These are phyloP conservation scores for Scheffersomyces insectosa DNA, from an alignment of 1,139 yeast genomes.

Conservation along the genomic window DNA sequence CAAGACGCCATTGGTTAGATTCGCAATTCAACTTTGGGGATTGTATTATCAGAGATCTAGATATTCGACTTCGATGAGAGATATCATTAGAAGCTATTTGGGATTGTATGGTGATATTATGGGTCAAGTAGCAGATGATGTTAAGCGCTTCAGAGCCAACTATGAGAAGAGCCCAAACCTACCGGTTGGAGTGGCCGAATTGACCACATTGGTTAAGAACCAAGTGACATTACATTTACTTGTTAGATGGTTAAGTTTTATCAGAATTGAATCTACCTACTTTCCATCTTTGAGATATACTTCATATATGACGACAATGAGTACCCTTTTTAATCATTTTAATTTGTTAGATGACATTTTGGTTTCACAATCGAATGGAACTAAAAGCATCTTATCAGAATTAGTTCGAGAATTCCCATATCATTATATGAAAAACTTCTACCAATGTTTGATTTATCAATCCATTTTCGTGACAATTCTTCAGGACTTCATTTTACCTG, in stretches of 20 bases:
- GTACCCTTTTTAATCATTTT: slow-evolving; percentile 29
- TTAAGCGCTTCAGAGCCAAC: slow-evolving; percentile 4
- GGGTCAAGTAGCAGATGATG: slow-evolving; percentile 7
- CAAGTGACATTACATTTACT: slow-evolving; percentile 21
- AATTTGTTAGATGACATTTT: slow-evolving; percentile 19
- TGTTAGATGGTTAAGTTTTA: slow-evolving; percentile 34
- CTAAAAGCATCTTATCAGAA: slow-evolving; percentile 10
- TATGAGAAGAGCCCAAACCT: slow-evolving; percentile 1
- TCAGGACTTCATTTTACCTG: slow-evolving; percentile 11
- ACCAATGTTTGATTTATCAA: slow-evolving; percentile 22
- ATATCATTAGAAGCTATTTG: slow-evolving; percentile 21
- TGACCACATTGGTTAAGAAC: slow-evolving; percentile 21
- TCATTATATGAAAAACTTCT: slow-evolving; percentile 18
- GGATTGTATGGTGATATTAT: slow-evolving; percentile 20
- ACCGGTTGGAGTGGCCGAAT: not conserved
- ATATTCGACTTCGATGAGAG: slow-evolving; percentile 13
- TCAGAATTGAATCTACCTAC: slow-evolving; percentile 30
- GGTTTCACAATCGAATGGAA: slow-evolving; percentile 10
- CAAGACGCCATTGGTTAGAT: slow-evolving; percentile 13
- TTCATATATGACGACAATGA: slow-evolving; percentile 28
- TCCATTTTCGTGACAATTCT: slow-evolving; percentile 26
- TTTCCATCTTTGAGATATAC: slow-evolving; percentile 35
- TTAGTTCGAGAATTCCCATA: slow-evolving; percentile 12
- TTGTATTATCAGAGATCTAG: slow-evolving; percentile 26
- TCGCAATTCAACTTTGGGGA: slow-evolving; percentile 21